These are phyloP conservation scores for Anthoceros angustus DNA, from an alignment of 225 moss, liverwort and hornwort genomes.

Conservation along the genomic window DNA sequence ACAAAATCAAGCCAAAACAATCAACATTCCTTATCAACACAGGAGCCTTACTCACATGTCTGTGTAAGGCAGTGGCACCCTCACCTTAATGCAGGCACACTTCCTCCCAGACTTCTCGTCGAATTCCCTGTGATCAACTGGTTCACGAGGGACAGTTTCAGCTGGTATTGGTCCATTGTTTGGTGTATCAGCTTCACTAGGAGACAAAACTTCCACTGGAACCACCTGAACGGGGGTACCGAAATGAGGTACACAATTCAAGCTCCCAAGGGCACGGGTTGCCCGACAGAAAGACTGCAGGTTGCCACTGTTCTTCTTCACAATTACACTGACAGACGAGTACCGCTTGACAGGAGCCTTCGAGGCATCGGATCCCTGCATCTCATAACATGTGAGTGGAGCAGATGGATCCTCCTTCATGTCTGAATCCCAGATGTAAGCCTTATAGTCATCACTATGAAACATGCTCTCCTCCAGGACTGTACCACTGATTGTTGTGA, in stretches of 20 bases:
- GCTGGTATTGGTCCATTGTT: not conserved
- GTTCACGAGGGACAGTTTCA: not conserved
- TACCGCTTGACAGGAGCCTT: conserved; percentile 5
- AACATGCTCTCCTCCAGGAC: conserved; percentile 21
- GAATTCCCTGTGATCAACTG: not conserved
- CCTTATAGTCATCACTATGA: conserved; percentile 20
- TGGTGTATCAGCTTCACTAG: not conserved
- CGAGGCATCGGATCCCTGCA: conserved; percentile 21
- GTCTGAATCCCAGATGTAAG: conserved; percentile 13
- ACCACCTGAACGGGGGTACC: not conserved
- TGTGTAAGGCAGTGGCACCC: too few species aligned
- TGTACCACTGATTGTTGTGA: conserved; percentile 12
- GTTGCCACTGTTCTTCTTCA: not conserved
- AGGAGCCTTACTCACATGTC: too few species aligned
- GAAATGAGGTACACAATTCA: conserved; percentile 1
- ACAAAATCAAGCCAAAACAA: too few species aligned
- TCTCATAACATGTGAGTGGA: conserved; percentile 4
- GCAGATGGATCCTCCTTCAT: not conserved
- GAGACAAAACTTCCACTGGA: not conserved
- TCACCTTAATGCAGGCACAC: too few species aligned
- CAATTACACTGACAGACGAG: conserved; percentile 3
- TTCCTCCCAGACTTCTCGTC: not conserved
- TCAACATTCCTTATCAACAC: too few species aligned
- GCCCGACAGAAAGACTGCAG: conserved; percentile 1
- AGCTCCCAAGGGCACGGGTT: not conserved